phyloP scores from a whole-genome alignment of 441 rosid species.

The Breynia disticha region DNA sequence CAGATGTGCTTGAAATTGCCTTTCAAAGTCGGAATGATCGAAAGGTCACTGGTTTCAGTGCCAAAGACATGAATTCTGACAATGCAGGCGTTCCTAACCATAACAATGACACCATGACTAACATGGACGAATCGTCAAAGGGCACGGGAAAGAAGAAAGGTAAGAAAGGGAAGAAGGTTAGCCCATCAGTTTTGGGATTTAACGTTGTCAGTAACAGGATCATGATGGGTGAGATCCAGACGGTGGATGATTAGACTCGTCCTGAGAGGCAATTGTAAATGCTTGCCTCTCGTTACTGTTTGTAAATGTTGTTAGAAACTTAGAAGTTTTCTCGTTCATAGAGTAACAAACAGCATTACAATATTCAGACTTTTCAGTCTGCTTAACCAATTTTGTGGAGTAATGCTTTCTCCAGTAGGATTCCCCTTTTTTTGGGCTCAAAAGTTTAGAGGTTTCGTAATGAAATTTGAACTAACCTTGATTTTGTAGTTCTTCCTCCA shows the following conservation, averaged over 20 bases:
- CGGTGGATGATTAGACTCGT: constrained; percentile 55
- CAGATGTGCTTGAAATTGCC: constrained; percentile 64
- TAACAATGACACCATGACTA: constrained; percentile 16
- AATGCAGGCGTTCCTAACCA: constrained; percentile 26
- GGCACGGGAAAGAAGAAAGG: constrained; percentile 75
- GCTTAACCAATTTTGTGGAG: constrained; percentile 45
- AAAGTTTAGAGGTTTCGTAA: too few relatives aligned
- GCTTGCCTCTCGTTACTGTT: constrained; percentile 22
- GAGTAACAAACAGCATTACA: constrained; percentile 26
- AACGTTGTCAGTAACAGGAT: constrained; percentile 94
- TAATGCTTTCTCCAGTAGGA: constrained; percentile 15
- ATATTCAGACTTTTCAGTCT: too few relatives aligned
- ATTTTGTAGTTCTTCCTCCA: too few relatives aligned
- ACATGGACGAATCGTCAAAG: constrained; percentile 44
- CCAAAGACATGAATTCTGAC: constrained; percentile 34
- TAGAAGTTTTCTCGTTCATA: neutral
- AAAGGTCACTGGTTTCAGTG: constrained; percentile 29
- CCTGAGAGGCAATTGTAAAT: constrained; percentile 30
- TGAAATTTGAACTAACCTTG: too few relatives aligned
- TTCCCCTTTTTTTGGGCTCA: neutral
- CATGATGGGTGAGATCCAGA: constrained; percentile 99
- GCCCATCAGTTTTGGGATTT: constrained; percentile 71
- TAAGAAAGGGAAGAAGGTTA: constrained; percentile 91
- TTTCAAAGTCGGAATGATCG: constrained; percentile 44
- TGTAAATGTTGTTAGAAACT: constrained; percentile 20